phyloP scores from a whole-genome alignment of 2,329 filamentous ascomycete species.

The Cadophora gregata region DNA sequence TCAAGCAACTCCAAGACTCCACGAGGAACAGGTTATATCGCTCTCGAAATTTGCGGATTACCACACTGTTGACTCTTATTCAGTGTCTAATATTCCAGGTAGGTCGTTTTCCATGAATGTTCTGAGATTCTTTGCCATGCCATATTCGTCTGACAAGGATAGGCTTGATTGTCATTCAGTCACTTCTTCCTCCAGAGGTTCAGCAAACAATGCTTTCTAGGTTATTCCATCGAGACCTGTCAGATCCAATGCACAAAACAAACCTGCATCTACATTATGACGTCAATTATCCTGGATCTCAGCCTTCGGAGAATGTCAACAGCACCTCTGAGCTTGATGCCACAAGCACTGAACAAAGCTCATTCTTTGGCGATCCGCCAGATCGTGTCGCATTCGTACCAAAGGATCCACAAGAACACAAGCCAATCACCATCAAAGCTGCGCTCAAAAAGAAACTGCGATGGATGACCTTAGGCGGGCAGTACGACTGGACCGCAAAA shows the following conservation, averaged over 20 bases:
- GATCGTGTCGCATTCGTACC: conserved; percentile 65
- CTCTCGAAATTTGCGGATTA: conserved; percentile 39
- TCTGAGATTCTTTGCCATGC: not conserved
- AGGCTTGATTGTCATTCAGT: conserved; percentile 83
- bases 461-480: conserved; percentile 93
- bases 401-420: conserved; percentile 76
- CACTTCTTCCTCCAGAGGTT: conserved; percentile 70
- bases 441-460: conserved; percentile 82
- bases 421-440: conserved; percentile 70
- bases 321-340: not conserved
- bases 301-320: not conserved
- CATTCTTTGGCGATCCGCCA: conserved; percentile 61
- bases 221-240: conserved; percentile 79
- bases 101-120: conserved; percentile 11
- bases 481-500: conserved; percentile 95
- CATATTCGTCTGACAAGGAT: conserved; percentile 32
- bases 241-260: conserved; percentile 76
- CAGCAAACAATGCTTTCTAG: conserved; percentile 75
- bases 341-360: conserved; percentile 40
- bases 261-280: conserved; percentile 88
- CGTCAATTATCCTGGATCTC: conserved; percentile 61
- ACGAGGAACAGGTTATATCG: not conserved
- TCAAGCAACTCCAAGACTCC: not conserved
- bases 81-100: conserved; percentile 59
- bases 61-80: conserved; percentile 36